Evolutionary conservation across 305 asterid species (phyloP).

Genomic region (Andrographis paniculata): DNA sequence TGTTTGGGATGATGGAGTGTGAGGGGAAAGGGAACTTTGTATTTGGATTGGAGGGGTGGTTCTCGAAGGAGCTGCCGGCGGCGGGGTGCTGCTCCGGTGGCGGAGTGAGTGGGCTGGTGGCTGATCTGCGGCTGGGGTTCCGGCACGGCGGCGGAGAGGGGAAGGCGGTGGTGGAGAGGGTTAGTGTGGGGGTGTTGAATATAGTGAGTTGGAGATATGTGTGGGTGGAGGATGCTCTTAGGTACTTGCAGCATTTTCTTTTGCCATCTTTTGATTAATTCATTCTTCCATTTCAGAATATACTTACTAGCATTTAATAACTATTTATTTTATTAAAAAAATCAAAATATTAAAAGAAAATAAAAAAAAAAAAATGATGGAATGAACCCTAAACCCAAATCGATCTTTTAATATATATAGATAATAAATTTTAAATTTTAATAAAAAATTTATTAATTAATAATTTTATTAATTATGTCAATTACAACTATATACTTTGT

Average conservation of each 20-base stretch:
- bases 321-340: too few species aligned
- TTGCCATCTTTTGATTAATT: constrained; percentile 11
- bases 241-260: constrained; percentile 79
- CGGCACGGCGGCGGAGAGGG: constrained; percentile 29
- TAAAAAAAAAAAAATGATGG: too few species aligned
- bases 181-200: constrained; percentile 62
- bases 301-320: too few species aligned
- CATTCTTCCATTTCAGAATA: too few species aligned
- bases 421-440: too few species aligned
- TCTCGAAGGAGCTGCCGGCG: constrained; percentile 70
- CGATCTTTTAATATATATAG: too few species aligned
- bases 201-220: constrained; percentile 76
- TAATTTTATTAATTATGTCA: too few species aligned
- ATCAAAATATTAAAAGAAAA: too few species aligned
- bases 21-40: constrained; percentile 60
- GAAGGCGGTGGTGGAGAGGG: constrained; percentile 51
- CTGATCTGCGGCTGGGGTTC: constrained; percentile 63
- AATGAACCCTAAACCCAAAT: too few species aligned
- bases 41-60: constrained; percentile 80
- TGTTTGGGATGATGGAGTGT: constrained; percentile 70
- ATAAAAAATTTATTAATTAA: too few species aligned
- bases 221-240: constrained; percentile 57
- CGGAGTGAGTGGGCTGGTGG: constrained; percentile 56
- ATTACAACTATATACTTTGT: too few species aligned
- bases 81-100: constrained; percentile 53